Base-by-base conservation (phyloP, 768 basidiomycete species). In the Boletus rufocinnamomeus region DNA sequence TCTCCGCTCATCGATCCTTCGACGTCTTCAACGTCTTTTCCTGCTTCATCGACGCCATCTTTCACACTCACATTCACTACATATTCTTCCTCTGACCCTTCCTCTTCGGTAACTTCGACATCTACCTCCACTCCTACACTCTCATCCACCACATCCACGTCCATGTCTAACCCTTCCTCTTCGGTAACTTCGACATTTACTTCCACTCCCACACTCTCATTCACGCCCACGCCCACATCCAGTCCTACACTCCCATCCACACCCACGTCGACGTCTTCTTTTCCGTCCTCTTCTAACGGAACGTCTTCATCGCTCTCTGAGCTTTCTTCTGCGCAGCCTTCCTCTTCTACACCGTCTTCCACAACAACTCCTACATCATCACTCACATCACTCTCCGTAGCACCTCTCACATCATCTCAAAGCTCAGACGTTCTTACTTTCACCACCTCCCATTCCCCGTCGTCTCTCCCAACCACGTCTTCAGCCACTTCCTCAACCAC, bases 271-370 rank as follows among this genome's bases (percentile, higher is more conserved):
- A 9, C 35, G 23, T 21, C 50, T 28, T 48, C 45, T 16, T 10
- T n/a, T 21, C 2, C 54, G 11, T 38, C 30, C 4, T 56, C 55
- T 28, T 54, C 51, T 6, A 16, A 50, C 21, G 43, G 40, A 19
- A 17, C 35, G 7, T 56, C 61, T 19, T 53, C 60, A 19, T 28
- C 46, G 14, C 2, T 19, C 7, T 19, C 56, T 17, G 47, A 7
- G 4, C 6, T 9, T 10, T 27, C 43, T 6, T 40, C 63, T 7
- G 27, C 17, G 6, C 55, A 43, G 19, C 38, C 51, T 37, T 48
- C 50, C 14, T 11, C 62, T n/a, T 47, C 49, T 14, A 35, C 56
- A 25, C 9, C 57, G 23, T 57, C 53, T 34, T 38, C 35, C 25
- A 14, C 25, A 27, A 2, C 52, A 23, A 21, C 37, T 5, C 30